Evolutionary conservation across 1,139 yeast species (phyloP).

Genomic region (Candida sojae): DNA sequence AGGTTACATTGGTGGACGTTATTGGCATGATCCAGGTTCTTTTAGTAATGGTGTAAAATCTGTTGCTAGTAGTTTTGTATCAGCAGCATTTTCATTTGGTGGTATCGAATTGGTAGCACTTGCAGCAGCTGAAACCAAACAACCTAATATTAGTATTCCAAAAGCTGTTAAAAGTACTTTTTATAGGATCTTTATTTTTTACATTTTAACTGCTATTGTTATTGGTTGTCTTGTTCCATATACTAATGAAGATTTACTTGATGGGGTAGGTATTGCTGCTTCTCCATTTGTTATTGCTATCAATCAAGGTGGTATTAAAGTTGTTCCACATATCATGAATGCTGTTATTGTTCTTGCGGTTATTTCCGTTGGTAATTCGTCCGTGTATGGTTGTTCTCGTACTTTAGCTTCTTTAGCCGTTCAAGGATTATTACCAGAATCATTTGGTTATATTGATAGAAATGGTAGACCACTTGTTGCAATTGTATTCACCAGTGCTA

Average conservation of each 20-base stretch:
- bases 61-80: conserved; percentile 76
- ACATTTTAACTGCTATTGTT: conserved; percentile 46
- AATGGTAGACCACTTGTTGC: conserved; percentile 61
- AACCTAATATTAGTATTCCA: conserved; percentile 70
- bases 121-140: conserved; percentile 81
- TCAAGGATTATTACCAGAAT: conserved; percentile 45
- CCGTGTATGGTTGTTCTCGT: conserved; percentile 58
- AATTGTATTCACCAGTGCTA: conserved; percentile 45
- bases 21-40: conserved; percentile 49
- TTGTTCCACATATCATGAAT: conserved; percentile 52
- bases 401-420: conserved; percentile 56
- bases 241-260: conserved; percentile 34
- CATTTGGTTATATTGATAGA: conserved; percentile 55
- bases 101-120: conserved; percentile 63
- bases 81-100: conserved; percentile 83
- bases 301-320: conserved; percentile 38
- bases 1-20: conserved; percentile 42
- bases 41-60: conserved; percentile 71
- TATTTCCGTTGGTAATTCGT: conserved; percentile 55
- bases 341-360: conserved; percentile 54
- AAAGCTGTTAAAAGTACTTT: conserved; percentile 73
- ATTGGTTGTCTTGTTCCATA: conserved; percentile 51
- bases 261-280: conserved; percentile 34
- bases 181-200: conserved; percentile 69
- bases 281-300: conserved; percentile 48